A percentile compares a stretch with the other conserved stretches of the same genome.
These are phyloP conservation scores for Ganoderma lucidum DNA, from an alignment of 1,284 basidiomycete genomes.

Conservation along the genomic window DNA sequence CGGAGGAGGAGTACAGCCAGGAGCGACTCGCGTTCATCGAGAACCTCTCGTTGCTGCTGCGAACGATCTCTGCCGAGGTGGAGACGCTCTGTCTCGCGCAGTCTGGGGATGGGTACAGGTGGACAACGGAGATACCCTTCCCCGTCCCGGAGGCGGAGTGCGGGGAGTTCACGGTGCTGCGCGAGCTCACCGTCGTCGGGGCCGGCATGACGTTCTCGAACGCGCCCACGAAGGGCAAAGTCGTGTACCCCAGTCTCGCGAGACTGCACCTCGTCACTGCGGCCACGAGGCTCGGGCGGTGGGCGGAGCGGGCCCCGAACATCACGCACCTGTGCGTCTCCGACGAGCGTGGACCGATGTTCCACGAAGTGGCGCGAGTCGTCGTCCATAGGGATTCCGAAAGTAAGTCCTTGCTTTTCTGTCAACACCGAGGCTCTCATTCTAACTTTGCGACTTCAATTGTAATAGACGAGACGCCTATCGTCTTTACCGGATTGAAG, in stretches of 20 bases:
- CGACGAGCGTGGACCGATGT: slow-evolving; percentile 11
- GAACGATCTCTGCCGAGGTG: slow-evolving; percentile 3
- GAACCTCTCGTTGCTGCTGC: slow-evolving; percentile 7
- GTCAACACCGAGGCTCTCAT: not conserved
- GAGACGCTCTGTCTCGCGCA: slow-evolving; percentile 11
- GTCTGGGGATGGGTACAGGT: slow-evolving; percentile 9
- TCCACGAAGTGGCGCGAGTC: slow-evolving; percentile 2
- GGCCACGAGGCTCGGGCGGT: not conserved
- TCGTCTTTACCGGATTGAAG: slow-evolving; percentile 11
- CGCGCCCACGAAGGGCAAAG: not conserved
- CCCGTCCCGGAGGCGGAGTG: slow-evolving; percentile 8
- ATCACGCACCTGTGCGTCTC: slow-evolving; percentile 10
- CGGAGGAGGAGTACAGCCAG: slow-evolving; percentile 7
- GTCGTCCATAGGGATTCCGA: not conserved
- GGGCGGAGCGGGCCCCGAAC: slow-evolving; percentile 10
- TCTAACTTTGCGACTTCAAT: too few relatives aligned
- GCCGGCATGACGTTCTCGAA: slow-evolving; percentile 10
- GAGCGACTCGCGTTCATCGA: slow-evolving; percentile 7
- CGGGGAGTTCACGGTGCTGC: slow-evolving; percentile 12
- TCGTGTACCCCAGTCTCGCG: slow-evolving; percentile 7
- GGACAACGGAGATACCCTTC: slow-evolving; percentile 6
- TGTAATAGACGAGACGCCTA: not conserved
- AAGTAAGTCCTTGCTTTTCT: not conserved
- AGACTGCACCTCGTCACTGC: slow-evolving; percentile 2
- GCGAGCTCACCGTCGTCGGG: slow-evolving; percentile 16